Base-by-base conservation (phyloP, 495 filamentous ascomycete species). In the Aspergillus hancockii region DNA sequence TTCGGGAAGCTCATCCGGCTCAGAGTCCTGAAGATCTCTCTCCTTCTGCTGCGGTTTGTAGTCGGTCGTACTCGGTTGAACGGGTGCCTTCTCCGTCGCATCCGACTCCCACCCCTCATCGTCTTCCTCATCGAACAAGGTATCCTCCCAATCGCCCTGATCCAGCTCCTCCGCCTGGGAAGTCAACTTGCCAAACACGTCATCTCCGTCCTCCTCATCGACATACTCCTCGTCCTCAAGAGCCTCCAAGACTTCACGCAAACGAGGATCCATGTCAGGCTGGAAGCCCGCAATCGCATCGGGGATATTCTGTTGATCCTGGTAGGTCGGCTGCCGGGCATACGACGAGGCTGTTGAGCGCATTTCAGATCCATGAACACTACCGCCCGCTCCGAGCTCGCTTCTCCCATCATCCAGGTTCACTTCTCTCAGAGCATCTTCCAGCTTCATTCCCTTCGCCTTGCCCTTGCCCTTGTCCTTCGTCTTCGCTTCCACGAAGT, bases 161-260 rank as follows among this genome's bases (percentile, higher is more conserved):
- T 90, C 86, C 45, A 95, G 77, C 66, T 96, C 93, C 59, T 85
- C 80, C 4, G 71, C 88, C 36, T 90, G 88, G 53, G 84, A 81
- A 0, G 91, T 88, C 57, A 99, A 71, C 66, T 92, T 79, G 21
- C 82, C 85, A 67, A 98, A 97, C 23, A 97, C 68, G 41, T 91
- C 88, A 10, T 92, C 90, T 28, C 84, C 78, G 12, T 90, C 89
- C 6, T 83, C 77, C 18, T 94, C 90, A 58, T 98, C 94, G 0
- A 99, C 93, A 72, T 90, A 99, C 8, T 88, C 93, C 36, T 98
- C 94, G 61, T 99, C 95, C 63, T 99, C 94, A 31, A 99, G 77
- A 2, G 95, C 95, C 71, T 97, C 93, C 55, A 99, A 72, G 3
- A 91, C 92, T 73, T 99, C 95, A 21, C 95, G 83, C 60, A 99